Evolutionary conservation across 768 basidiomycete species (phyloP), one percentile per base, ranked within the genome.

Genomic region (Psilocybe cubensis): DNA sequence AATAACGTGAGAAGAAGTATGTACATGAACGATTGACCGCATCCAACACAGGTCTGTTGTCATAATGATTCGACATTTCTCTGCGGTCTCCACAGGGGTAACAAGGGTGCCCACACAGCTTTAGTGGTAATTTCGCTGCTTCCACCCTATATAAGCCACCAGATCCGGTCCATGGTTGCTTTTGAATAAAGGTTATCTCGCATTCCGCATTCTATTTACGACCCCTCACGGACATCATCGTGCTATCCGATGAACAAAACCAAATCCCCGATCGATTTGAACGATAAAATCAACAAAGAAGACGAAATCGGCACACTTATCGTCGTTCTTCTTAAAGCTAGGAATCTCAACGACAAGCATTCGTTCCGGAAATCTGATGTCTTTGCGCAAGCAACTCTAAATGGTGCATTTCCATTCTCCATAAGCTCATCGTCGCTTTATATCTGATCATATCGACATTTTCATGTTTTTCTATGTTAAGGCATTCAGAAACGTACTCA

Each of bases 331-430:
- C 83, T 96, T 63, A 93, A 95, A 72, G 94, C 91, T 4, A 83
- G 82, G 59, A 88, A 96, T 66, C 79, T 96, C 20, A 83, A 83
- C 57, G 89, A 96, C 74, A 89, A 87, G 50, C 91, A 90, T 63
- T 85, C 83, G 6, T 89, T 97, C 68, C 89, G 91, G 72, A 98
- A 97, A 71, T 94, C 96, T 68, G 91, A 96, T 72, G 94, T 91
- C 1, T 96, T 87, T 68, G 88, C 87, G 3, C 81, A 89, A 61
- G 78, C 85, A 5, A 74, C 77, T 2, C 72, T 95, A 20, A 82
- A 81, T 62, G 81, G 82, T 76, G 52, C 58, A 72, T 44, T 21
- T 46, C 41, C 21, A n/a, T 44, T 52, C 14, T 12, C 12, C 56
- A 17, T 24, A 28, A 42, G 20, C 20, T 35, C 12, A 25, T 25